phyloP scores from a whole-genome alignment of 495 filamentous ascomycete genomes.

The Penicillium angulare region DNA sequence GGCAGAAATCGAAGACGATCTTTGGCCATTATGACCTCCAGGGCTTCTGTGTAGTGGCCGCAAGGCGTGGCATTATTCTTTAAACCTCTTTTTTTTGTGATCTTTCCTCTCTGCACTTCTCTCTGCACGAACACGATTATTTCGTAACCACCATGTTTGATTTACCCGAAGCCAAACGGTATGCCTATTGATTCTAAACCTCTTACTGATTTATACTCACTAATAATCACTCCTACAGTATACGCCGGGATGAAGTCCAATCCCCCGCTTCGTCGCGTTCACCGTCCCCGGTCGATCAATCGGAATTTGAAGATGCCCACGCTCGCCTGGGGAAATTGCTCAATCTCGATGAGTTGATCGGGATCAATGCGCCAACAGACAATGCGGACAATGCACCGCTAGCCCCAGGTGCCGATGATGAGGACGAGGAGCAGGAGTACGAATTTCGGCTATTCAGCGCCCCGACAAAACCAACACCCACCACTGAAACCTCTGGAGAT shows the following conservation, averaged over 20 bases:
- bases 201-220: neutral
- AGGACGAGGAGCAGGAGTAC: constrained; percentile 48
- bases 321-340: constrained; percentile 40
- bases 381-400: constrained; percentile 1
- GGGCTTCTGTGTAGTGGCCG: too few relatives aligned
- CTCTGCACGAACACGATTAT: neutral
- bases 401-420: constrained; percentile 7
- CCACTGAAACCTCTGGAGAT: neutral
- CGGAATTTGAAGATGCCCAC: constrained; percentile 32
- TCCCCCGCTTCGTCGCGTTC: constrained; percentile 33
- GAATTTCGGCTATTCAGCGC: constrained; percentile 48
- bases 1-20: too few relatives aligned
- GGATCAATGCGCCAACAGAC: neutral
- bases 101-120: neutral
- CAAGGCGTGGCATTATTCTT: too few relatives aligned
- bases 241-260: constrained; percentile 44
- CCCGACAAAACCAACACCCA: constrained; percentile 19
- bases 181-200: neutral
- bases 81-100: neutral
- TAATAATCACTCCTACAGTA: constrained; percentile 26
- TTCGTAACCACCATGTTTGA: constrained; percentile 48
- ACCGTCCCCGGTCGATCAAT: constrained; percentile 33
- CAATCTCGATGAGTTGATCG: constrained; percentile 32
- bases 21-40: too few relatives aligned
- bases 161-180: constrained; percentile 43